Percentiles rank a stretch among this genome's conserved stretches.
Evolutionary conservation across 2,329 filamentous ascomycete species (phyloP).

Genomic region (Metarhizium robertsii): DNA sequence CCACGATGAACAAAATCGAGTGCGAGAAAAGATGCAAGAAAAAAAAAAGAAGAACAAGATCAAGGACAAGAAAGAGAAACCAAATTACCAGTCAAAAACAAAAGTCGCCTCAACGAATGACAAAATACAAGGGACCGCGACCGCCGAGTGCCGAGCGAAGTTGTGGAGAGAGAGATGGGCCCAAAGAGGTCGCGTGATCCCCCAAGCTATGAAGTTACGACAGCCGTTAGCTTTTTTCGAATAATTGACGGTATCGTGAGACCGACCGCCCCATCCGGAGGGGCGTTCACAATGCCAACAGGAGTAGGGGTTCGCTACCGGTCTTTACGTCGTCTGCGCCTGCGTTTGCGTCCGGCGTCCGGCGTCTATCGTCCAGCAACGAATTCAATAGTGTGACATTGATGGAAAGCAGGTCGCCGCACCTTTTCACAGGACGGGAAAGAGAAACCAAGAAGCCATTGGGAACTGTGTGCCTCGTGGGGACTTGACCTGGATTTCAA

Average conservation of each 20-base stretch:
- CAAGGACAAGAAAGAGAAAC: not conserved
- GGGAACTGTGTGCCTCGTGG: not conserved
- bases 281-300: not conserved
- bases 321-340: not conserved
- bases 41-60: not conserved
- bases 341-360: too few species aligned
- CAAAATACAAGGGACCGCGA: not conserved
- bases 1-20: too few species aligned
- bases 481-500: not conserved
- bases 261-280: not conserved
- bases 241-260: slow-evolving; percentile 7
- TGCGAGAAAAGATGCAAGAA: not conserved
- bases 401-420: not conserved
- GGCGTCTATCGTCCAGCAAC: not conserved
- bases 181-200: slow-evolving; percentile 11
- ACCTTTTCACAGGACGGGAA: not conserved
- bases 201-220: not conserved
- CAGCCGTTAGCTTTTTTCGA: not conserved
- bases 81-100: not conserved
- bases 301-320: not conserved
- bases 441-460: not conserved
- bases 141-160: slow-evolving; percentile 1
- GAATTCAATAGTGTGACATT: not conserved
- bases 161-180: slow-evolving; percentile 2
- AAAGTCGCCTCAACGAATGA: not conserved